These are phyloP conservation scores for Hypoxylon cercidicola DNA, from an alignment of 495 filamentous ascomycete genomes.

Conservation along the genomic window DNA sequence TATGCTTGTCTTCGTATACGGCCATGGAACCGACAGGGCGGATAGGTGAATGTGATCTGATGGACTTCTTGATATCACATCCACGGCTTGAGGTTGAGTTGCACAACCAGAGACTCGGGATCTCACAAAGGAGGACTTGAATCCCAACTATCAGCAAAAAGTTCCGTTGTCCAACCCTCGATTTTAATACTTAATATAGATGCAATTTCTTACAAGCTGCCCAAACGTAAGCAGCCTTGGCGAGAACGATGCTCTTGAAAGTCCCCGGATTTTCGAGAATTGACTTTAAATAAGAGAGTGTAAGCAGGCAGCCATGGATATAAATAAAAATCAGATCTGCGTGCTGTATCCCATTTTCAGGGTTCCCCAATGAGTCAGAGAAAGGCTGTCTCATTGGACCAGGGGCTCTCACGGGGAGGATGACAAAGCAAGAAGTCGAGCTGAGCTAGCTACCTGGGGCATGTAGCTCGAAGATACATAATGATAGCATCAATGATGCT, in stretches of 20 bases:
- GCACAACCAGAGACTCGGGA: conserved; percentile 3
- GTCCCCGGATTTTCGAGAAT: neutral
- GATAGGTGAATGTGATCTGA: conserved; percentile 17
- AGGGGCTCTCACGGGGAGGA: neutral
- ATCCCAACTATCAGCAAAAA: neutral
- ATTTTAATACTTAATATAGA: neutral
- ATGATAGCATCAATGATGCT: no score
- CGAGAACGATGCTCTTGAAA: neutral
- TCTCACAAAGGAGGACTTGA: neutral
- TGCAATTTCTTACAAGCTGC: conserved; percentile 1
- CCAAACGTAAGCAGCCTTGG: conserved; percentile 5
- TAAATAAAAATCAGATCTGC: neutral
- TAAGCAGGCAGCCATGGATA: neutral
- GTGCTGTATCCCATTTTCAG: neutral
- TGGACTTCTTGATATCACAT: neutral
- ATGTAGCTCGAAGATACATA: no score
- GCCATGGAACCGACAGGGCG: conserved; percentile 27
- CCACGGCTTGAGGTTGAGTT: conserved; percentile 1
- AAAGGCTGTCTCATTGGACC: neutral
- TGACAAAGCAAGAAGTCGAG: conserved; percentile 10
- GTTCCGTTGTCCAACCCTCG: neutral
- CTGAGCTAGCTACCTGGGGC: neutral
- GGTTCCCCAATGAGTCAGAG: neutral
- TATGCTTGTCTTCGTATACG: conserved; percentile 17
- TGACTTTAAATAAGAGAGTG: neutral